Base-by-base conservation (phyloP, 768 basidiomycete genomes). In the Tephrocybe sp. region DNA sequence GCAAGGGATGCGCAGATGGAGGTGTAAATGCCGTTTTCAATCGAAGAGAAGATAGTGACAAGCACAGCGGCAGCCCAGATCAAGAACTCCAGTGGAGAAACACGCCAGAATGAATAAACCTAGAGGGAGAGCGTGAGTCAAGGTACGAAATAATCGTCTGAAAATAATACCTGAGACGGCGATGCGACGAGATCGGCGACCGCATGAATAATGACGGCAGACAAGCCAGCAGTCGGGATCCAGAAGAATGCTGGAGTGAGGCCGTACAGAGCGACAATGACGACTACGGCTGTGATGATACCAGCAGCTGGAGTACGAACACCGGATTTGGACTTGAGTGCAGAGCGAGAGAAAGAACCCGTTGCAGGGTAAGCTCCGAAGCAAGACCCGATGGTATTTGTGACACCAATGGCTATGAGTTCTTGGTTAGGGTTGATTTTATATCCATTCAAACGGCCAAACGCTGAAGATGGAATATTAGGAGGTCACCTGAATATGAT, bases 321-420 rank as follows among this genome's bases (percentile, higher is more conserved):
- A 42, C 97, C 97, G 0, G 92, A 95, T 68, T 96, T 98, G 25
- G 90, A 85, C 70, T 97, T 94, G 64, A 99, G 75, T 2, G 97
- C 97, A 2, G 94, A 90, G n/a, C 97, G 90, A 33, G 95, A 97
- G 80, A 99, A 99, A 1, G 95, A 98, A 1, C 97, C 97, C 11
- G 97, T 99, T 0, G 96, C 92, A 8, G 97, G 95, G 67, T 97
- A 98, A 0, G 94, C 96, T 40, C 76, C 80, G 68, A 99, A 98
- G 58, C 90, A 74, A 14, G 91, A 88, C 3, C 96, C 96, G 56
- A 97, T 63, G 1, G 90, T 90, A 68, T 96, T 96, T 15, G 93
- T 90, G 17, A 98, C 92, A n/a, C 96, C 96, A 58, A 99, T 98
- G 36, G 96, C 94, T 59, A 98, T 90, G 43, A 98, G 78, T 67